Evolutionary conservation across 116 monocot genomes (phyloP), one percentile per base, ranked within the genome.

Genomic region (Posidonia oceanica): DNA sequence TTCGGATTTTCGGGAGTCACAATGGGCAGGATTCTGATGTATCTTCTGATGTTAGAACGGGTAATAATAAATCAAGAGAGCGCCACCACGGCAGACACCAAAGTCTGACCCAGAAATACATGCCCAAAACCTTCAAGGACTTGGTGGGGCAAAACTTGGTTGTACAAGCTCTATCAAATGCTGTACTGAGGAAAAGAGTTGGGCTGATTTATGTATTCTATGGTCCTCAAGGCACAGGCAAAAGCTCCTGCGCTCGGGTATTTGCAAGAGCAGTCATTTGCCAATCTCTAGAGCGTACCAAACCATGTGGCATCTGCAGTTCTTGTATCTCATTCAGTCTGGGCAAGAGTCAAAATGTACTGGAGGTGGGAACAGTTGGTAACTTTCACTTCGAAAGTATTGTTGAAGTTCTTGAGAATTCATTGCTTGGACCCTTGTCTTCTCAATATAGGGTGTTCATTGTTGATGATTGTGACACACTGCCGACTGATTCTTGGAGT

Each of bases 211-310:
- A 97, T 81, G 87, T 92, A 14, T 92, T 97, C 71, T 85, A 97
- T 73, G 97, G 97, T 14, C 83, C 92, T 69, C 91, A 92, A 76
- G 97, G 97, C 5, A 91, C 92, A 8, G 97, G 97, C 3, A 97
- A 97, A 74, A 87, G 92, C 7, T 91, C 92, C 14, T 91, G 91
- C 68, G 97, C 92, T 59, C 81, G 85, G 68, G 60, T 92, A 64
- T 97, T 97, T 83, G 89, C 97, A n/a, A 91, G 81, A 72, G 85
- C 92, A 65, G 65, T 97, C 52, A 92, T 89, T 77, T 97, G 97
- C 75, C 75, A 73, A 52, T 80, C 93, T 14, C 51, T 61, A 8
- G 82, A 82, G 40, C 82, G 71, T 42, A 73, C 76, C 16, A 91
- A 81, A 76, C 97, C 97, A 36, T 97, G 97, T 77, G 87, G 89